Evolutionary conservation across 306 rosid species (phyloP).

Genomic region (Bauhinia variegata): DNA sequence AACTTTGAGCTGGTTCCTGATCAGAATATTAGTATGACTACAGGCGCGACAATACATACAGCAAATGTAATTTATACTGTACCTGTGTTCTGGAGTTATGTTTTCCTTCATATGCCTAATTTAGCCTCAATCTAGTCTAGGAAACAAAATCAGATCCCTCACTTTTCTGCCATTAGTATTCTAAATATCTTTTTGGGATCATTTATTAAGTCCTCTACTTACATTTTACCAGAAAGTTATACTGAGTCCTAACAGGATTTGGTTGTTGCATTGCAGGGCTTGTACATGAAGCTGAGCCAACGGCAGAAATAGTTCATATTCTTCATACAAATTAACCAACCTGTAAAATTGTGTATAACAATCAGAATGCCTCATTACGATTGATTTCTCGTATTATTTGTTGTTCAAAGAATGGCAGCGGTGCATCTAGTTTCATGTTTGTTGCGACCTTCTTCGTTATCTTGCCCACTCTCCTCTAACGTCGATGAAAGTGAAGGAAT

Average conservation of each 20-base stretch:
- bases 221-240: constrained; percentile 5
- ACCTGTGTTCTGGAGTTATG: constrained; percentile 16
- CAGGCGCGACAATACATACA: constrained; percentile 98
- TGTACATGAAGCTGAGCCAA: constrained; percentile 87
- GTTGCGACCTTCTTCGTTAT: too few relatives aligned
- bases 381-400: too few relatives aligned
- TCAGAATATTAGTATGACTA: constrained; percentile 90
- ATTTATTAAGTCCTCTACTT: background rate
- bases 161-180: too few relatives aligned
- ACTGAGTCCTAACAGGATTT: constrained; percentile 28
- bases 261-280: constrained; percentile 82
- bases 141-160: too few relatives aligned
- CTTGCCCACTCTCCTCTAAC: too few relatives aligned
- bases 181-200: too few relatives aligned
- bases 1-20: constrained; percentile 83
- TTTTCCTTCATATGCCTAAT: constrained; percentile 8
- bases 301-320: constrained; percentile 52
- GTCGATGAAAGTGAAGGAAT: too few relatives aligned
- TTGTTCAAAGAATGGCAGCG: too few relatives aligned
- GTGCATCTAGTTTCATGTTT: too few relatives aligned
- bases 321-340: constrained; percentile 31
- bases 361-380: constrained; percentile 1
- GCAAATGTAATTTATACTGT: constrained; percentile 63
- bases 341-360: constrained; percentile 28
- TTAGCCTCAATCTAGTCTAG: constrained; percentile 15